These are phyloP conservation scores for Leptographium procerum DNA, from an alignment of 2,329 filamentous ascomycete species.

Conservation along the genomic window DNA sequence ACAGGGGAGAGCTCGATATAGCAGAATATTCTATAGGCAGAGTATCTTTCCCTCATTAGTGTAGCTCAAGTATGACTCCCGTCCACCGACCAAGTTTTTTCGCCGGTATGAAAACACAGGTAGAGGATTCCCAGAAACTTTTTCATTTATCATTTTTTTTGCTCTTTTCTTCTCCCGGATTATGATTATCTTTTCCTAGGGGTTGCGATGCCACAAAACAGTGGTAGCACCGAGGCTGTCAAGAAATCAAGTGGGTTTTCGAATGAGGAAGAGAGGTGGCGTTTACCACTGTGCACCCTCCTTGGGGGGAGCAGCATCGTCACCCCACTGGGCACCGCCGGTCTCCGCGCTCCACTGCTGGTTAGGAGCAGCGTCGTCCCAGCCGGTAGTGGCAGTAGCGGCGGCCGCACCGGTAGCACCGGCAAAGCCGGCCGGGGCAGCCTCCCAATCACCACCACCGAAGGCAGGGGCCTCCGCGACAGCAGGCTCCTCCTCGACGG, in stretches of 20 bases:
- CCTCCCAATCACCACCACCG: conserved; percentile 72
- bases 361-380: conserved; percentile 53
- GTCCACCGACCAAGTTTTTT: background rate
- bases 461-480: conserved; percentile 60
- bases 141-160: conserved; percentile 6
- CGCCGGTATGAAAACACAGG: conserved; percentile 1
- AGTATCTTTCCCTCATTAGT: conserved; percentile 99
- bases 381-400: conserved; percentile 31
- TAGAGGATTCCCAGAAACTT: conserved; percentile 1
- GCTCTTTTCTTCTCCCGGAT: background rate
- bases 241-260: background rate
- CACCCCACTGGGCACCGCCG: conserved; percentile 44
- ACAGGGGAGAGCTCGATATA: background rate
- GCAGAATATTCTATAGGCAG: conserved; percentile 22
- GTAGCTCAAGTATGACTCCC: conserved; percentile 47
- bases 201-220: background rate
- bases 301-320: conserved; percentile 29
- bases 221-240: background rate
- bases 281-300: conserved; percentile 40
- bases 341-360: conserved; percentile 57
- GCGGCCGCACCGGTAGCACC: conserved; percentile 35
- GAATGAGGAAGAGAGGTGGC: background rate
- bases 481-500: conserved; percentile 72
- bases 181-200: background rate
- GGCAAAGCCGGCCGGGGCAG: conserved; percentile 59